phyloP scores from a whole-genome alignment of 225 moss, liverwort and hornwort species.

The Neckera pumila region DNA sequence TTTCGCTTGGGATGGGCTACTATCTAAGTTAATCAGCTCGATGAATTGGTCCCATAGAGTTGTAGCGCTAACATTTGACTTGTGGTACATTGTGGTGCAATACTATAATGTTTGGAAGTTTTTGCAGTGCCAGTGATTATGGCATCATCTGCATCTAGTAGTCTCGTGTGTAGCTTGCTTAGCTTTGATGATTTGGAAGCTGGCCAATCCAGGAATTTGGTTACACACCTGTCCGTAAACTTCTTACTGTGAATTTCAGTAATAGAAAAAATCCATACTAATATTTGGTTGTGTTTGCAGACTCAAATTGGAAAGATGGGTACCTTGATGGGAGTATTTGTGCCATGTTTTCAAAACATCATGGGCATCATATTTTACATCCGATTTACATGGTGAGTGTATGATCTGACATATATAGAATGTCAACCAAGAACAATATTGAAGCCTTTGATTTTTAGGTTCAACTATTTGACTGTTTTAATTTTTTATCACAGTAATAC shows the following conservation, averaged over 20 bases:
- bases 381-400: slow-evolving; percentile 82
- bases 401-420: neutral
- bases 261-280: neutral
- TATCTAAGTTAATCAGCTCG: neutral
- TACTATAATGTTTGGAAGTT: neutral
- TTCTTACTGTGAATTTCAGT: neutral
- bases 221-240: neutral
- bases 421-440: neutral
- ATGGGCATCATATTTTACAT: slow-evolving; percentile 96
- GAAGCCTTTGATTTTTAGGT: neutral
- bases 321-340: slow-evolving; percentile 92
- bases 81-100: neutral
- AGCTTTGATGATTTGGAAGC: neutral
- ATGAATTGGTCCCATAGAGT: neutral
- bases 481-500: neutral
- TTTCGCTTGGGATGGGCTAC: neutral
- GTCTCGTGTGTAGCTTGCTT: neutral
- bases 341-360: slow-evolving; percentile 97
- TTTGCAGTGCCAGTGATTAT: neutral
- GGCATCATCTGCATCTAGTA: neutral
- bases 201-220: neutral
- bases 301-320: slow-evolving; percentile 83
- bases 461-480: neutral
- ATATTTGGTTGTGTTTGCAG: slow-evolving; percentile 42
- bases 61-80: neutral